Conservation (phyloP, 1,284 basidiomycete genomes). For the Meira miltonrushii region DNA sequence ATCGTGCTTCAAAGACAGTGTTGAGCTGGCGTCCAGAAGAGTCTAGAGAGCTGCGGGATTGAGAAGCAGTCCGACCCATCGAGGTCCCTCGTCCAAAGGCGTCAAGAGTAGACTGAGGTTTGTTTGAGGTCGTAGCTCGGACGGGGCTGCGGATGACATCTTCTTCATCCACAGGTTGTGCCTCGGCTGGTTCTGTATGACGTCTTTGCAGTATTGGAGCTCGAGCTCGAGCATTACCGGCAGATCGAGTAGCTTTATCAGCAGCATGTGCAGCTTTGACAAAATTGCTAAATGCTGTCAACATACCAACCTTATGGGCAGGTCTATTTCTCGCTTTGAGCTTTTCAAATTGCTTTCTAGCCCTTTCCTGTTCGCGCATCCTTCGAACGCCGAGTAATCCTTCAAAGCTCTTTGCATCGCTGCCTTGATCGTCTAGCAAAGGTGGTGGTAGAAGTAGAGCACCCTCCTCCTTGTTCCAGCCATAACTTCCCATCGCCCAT, state of each 20-base stretch:
- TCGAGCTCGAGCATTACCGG: background rate
- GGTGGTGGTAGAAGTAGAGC: constrained; percentile 45
- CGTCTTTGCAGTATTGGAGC: background rate
- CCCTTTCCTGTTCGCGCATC: constrained; percentile 39
- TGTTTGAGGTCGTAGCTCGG: too few species aligned
- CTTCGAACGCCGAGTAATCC: constrained; percentile 44
- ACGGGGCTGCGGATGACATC: too few species aligned
- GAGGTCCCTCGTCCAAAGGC: too few species aligned
- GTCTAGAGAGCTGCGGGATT: too few species aligned
- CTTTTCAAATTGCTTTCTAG: constrained; percentile 32
- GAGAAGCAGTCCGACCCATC: too few species aligned
- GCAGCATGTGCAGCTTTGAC: constrained; percentile 48
- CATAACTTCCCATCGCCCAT: constrained; percentile 29
- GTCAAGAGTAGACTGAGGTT: too few species aligned
- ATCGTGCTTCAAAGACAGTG: too few species aligned
- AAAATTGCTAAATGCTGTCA: constrained; percentile 47
- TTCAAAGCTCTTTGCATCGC: constrained; percentile 34
- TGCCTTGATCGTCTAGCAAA: constrained; percentile 40
- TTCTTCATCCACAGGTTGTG: background rate
- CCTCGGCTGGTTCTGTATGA: constrained; percentile 10
- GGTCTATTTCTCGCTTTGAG: constrained; percentile 42
- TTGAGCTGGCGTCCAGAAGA: too few species aligned
- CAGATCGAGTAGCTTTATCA: constrained; percentile 19
- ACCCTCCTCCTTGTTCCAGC: constrained; percentile 37
- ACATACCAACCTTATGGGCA: constrained; percentile 39